Evolutionary conservation across 2,329 filamentous ascomycete species (phyloP).

Genomic region (Aspergillus sp.): DNA sequence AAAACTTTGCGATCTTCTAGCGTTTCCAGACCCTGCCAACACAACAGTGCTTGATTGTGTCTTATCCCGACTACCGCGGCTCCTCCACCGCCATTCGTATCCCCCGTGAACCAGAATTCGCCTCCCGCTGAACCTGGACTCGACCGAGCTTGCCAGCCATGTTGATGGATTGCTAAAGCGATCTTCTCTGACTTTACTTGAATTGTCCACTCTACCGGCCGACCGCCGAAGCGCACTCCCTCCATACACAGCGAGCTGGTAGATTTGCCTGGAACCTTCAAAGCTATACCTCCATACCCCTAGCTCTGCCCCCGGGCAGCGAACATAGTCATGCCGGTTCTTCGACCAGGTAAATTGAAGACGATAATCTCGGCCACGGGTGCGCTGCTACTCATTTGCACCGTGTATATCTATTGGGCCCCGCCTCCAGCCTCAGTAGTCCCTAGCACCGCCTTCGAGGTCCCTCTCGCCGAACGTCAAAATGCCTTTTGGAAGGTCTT

Average conservation of each 20-base stretch:
- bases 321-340: conserved; percentile 24
- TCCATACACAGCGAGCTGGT: neutral
- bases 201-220: neutral
- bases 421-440: conserved; percentile 35
- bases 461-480: conserved; percentile 38
- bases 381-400: conserved; percentile 34
- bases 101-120: neutral
- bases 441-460: conserved; percentile 36
- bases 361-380: conserved; percentile 31
- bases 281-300: neutral
- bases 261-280: neutral
- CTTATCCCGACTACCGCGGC: neutral
- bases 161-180: neutral
- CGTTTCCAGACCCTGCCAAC: neutral
- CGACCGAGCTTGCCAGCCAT: conserved; percentile 7
- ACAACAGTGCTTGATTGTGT: neutral
- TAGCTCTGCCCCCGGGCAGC: conserved; percentile 1
- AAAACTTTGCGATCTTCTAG: neutral
- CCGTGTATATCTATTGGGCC: conserved; percentile 41
- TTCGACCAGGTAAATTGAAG: conserved; percentile 32
- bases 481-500: conserved; percentile 41
- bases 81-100: neutral
- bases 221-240: neutral
- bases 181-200: neutral
- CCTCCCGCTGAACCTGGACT: neutral